Evolutionary conservation across 108 stramenopile species (phyloP).

Genomic region (Cylindrotheca closterium): DNA sequence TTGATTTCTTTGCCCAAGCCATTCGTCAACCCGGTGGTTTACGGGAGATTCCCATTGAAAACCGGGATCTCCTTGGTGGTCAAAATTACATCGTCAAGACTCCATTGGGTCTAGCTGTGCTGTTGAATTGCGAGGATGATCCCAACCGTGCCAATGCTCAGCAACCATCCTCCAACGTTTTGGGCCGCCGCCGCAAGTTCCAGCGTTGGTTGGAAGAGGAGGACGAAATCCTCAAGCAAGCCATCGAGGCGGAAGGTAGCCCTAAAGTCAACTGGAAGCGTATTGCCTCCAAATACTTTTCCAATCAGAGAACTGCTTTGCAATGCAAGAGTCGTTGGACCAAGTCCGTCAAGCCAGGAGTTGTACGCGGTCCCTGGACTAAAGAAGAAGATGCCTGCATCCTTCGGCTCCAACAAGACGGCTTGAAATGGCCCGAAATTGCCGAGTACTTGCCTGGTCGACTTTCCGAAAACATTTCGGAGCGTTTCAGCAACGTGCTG

Average conservation of each 20-base stretch:
- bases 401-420: constrained; percentile 34
- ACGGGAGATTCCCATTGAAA: too few relatives aligned
- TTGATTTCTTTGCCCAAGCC: too few relatives aligned
- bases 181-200: too few relatives aligned
- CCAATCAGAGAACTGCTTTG: constrained; percentile 49
- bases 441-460: constrained; percentile 84
- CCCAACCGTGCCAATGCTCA: too few relatives aligned
- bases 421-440: constrained; percentile 63
- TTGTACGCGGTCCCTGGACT: constrained; percentile 87
- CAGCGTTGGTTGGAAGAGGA: constrained; percentile 40
- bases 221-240: constrained; percentile 29
- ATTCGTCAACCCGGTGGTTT: too few relatives aligned
- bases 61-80: too few relatives aligned
- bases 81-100: too few relatives aligned
- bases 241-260: constrained; percentile 10
- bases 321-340: constrained; percentile 95
- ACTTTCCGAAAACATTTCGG: constrained; percentile 92
- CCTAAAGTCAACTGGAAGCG: constrained; percentile 15
- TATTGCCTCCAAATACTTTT: constrained; percentile 38
- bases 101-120: too few relatives aligned
- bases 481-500: constrained; percentile 91
- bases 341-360: constrained; percentile 81
- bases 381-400: constrained; percentile 79
- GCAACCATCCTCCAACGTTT: too few relatives aligned
- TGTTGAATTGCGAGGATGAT: too few relatives aligned